These are phyloP conservation scores for Striga hermonthica DNA, from an alignment of 305 asterid species.

Conservation along the genomic window DNA sequence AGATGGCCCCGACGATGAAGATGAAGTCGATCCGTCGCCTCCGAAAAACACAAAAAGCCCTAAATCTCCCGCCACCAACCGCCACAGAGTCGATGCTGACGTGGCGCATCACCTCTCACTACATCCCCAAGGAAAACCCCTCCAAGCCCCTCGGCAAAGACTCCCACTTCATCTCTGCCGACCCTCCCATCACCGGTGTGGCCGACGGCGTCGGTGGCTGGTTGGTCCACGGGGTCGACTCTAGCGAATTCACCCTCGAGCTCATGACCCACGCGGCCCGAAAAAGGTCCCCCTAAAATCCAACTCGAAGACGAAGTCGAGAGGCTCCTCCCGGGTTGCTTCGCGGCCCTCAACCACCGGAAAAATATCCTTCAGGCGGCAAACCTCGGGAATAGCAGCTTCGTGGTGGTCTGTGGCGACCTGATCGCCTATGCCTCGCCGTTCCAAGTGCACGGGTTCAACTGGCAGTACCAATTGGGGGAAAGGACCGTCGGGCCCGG, in stretches of 20 bases:
- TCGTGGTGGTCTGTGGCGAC: slow-evolving; percentile 37
- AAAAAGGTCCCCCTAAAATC: slow-evolving; percentile 29
- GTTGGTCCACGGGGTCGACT: slow-evolving; percentile 27
- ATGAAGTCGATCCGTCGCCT: too few relatives aligned
- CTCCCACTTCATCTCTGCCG: slow-evolving; percentile 35
- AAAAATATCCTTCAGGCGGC: slow-evolving; percentile 34
- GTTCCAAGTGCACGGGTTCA: slow-evolving; percentile 33
- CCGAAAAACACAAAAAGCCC: too few relatives aligned
- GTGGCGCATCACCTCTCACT: slow-evolving; percentile 32
- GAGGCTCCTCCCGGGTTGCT: slow-evolving; percentile 53
- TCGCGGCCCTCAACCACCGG: slow-evolving; percentile 33
- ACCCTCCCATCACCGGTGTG: slow-evolving; percentile 37
- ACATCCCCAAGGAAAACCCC: slow-evolving; percentile 38
- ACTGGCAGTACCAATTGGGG: slow-evolving; percentile 41
- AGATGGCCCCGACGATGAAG: too few relatives aligned
- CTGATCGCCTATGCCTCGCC: slow-evolving; percentile 29
- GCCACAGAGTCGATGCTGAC: background rate
- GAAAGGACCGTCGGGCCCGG: background rate
- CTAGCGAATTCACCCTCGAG: slow-evolving; percentile 30
- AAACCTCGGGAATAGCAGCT: slow-evolving; percentile 55
- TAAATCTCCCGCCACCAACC: too few relatives aligned
- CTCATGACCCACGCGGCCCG: slow-evolving; percentile 36
- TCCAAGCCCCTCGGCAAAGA: slow-evolving; percentile 48
- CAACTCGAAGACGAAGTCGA: slow-evolving; percentile 24
- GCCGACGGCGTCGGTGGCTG: slow-evolving; percentile 56